Conservation (phyloP, 257 asterid species). For the Capsicum rhomboideum region DNA sequence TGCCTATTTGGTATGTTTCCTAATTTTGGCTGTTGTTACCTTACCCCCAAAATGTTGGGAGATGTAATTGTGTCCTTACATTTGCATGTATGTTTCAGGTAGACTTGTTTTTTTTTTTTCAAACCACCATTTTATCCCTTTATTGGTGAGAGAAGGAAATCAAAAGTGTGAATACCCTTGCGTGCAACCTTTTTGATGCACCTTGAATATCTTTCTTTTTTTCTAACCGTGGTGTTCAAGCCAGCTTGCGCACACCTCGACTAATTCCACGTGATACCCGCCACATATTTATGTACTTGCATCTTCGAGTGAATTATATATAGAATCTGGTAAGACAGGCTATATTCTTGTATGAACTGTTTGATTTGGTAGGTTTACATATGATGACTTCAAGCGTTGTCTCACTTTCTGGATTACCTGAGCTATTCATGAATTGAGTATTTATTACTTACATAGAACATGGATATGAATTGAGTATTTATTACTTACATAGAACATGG, state of each 20-base stretch:
- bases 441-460: background rate
- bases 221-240: too few relatives aligned
- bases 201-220: background rate
- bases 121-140: background rate
- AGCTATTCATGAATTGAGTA: background rate
- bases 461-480: background rate
- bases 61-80: background rate
- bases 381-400: background rate
- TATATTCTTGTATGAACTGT: background rate
- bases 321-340: too few relatives aligned
- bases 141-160: background rate
- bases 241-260: too few relatives aligned
- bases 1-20: background rate
- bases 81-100: background rate
- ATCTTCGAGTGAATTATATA: too few relatives aligned
- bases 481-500: background rate
- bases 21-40: background rate
- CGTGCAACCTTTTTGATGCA: background rate
- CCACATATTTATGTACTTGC: too few relatives aligned
- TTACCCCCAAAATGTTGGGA: background rate
- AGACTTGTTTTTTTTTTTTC: background rate
- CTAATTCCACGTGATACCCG: too few relatives aligned
- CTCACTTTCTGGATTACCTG: background rate
- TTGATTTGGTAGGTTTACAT: background rate
- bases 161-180: background rate